Evolutionary conservation across 441 rosid genomes (phyloP), one percentile per base, ranked within the genome.

Genomic region (Arabidopsis lyrata): DNA sequence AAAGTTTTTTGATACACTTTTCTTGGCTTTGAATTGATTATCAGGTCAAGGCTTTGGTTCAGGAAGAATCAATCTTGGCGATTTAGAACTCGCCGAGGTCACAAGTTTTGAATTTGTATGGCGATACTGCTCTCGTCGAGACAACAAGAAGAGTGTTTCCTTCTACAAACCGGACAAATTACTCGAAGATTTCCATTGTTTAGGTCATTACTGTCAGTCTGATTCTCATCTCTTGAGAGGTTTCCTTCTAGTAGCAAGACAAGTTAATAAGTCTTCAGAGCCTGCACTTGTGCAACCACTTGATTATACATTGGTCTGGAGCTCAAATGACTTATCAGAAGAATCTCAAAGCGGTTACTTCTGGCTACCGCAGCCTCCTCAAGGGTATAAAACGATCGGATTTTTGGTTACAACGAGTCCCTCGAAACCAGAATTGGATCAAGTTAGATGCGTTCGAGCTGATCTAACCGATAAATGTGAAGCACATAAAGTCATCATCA

Each of bases 291-390:
- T 52, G 27, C 72, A 80, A 77, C 99, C 99, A 18, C 72, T 87
- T 15, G 95, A 90, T 78, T 92, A 82, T 72, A 77, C 66, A 1
- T 73, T 86, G 75, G 76, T 95, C 45, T 95, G 99, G 98, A 80
- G 92, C 87, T 78, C 90, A 45, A 78, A 86, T 36, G 88, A 83
- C 13, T 82, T 81, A 16, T 71, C 72, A 2, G 82, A 83, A 49
- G 84, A 78, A 48, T 0, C 15, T 38, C 44, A 44, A 41, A 77
- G 67, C 62, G 95, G 89, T 73, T 92, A 82, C 83, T 87, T 95
- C 85, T 91, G 97, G 99, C 48, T 88, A 55, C 99, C 98, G 14
- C 75, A 79, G 68, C 79, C 97, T 34, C 96, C 96, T 2, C 81
- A 81, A 66, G 97, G 95, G 29, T 90, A 90, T 56, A 86, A 83